Percentiles rank a stretch among this genome's conserved stretches.
phyloP scores from a whole-genome alignment of 306 rosid genomes.

The Abrus pulchellus region DNA sequence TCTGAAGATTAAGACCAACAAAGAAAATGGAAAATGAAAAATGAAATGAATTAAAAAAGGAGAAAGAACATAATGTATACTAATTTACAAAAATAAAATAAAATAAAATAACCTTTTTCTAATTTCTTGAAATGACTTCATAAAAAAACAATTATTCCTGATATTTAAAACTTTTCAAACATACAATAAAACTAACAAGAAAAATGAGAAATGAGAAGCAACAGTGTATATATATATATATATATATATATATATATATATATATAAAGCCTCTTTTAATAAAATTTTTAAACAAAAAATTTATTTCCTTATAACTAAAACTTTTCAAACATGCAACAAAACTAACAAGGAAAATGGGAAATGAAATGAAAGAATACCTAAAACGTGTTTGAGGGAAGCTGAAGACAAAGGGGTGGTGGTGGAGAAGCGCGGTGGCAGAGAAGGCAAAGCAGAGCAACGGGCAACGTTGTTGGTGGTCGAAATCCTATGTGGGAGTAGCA shows the following conservation, averaged over 20 bases:
- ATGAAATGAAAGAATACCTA: slow-evolving; percentile 55
- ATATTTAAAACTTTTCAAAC: neutral
- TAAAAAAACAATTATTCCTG: neutral
- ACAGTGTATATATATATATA: no score
- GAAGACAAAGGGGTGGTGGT: slow-evolving; percentile 58
- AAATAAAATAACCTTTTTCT: neutral
- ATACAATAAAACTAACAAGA: neutral
- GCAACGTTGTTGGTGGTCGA: slow-evolving; percentile 52
- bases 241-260: no score
- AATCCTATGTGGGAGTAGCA: slow-evolving; percentile 59
- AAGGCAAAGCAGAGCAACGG: slow-evolving; percentile 76
- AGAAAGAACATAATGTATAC: neutral
- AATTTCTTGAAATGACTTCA: neutral
- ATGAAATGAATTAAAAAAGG: neutral
- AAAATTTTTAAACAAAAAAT: neutral
- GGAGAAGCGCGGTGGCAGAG: slow-evolving; percentile 79
- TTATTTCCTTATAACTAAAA: neutral
- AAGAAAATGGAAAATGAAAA: neutral
- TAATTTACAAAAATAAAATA: neutral
- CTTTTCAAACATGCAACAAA: neutral
- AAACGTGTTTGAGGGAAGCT: slow-evolving; percentile 54
- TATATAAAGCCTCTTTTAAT: no score
- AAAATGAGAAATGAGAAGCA: neutral
- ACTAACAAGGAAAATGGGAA: neutral
- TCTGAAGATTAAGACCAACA: neutral